phyloP scores from a whole-genome alignment of 371 early-diverging fungal genomes.

The Scutellospora calospora region DNA sequence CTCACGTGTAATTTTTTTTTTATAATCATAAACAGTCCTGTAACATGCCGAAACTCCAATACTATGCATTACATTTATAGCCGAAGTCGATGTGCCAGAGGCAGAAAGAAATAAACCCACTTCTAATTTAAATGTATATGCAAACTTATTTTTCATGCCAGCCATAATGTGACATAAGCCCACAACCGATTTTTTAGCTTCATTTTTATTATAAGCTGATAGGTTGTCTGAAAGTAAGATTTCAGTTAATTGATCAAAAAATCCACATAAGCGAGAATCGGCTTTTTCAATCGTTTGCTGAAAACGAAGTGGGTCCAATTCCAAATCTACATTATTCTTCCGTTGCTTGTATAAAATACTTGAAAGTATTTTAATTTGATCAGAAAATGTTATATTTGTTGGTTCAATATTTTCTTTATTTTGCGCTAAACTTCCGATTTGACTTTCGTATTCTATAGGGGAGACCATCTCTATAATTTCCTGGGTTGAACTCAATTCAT shows the following conservation, averaged over 20 bases:
- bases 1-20: neutral
- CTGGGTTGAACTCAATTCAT: too few species aligned
- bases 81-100: neutral
- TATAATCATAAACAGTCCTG: neutral
- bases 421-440: too few species aligned
- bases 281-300: neutral
- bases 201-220: neutral
- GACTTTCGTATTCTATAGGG: too few species aligned
- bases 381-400: neutral
- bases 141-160: conserved; percentile 23
- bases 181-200: neutral
- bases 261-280: neutral
- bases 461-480: too few species aligned
- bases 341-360: neutral
- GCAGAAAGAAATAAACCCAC: conserved; percentile 7
- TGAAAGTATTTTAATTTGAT: neutral
- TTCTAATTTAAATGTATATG: conserved; percentile 3
- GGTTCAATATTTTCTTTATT: neutral
- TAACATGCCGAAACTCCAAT: neutral
- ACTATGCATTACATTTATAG: neutral
- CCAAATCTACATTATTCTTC: neutral
- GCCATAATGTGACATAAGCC: neutral
- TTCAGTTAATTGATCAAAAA: neutral
- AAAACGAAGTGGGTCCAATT: neutral
- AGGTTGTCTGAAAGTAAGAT: neutral